phyloP scores from a whole-genome alignment of 1,139 yeast species.

The Suhomyces chickasaworum region DNA sequence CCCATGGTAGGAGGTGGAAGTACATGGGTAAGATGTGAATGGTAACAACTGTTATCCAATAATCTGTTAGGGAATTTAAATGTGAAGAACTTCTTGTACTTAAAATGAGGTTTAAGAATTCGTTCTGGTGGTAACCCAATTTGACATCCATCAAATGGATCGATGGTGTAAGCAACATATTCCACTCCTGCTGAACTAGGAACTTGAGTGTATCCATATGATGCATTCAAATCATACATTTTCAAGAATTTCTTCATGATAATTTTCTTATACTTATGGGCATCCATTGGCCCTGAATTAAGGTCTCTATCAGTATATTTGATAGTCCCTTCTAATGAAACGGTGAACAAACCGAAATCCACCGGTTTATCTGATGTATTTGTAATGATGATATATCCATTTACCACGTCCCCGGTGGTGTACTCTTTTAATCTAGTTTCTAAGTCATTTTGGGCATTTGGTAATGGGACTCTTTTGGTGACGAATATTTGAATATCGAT shows the following conservation, averaged over 20 bases:
- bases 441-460: conserved; percentile 35
- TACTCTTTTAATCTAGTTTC: conserved; percentile 50
- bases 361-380: conserved; percentile 43
- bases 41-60: conserved; percentile 59
- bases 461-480: conserved; percentile 44
- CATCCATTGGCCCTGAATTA: conserved; percentile 18
- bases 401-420: conserved; percentile 35
- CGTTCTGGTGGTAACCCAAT: conserved; percentile 58
- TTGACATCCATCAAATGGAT: conserved; percentile 48
- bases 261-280: conserved; percentile 31
- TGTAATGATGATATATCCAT: conserved; percentile 32
- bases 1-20: conserved; percentile 70
- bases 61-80: conserved; percentile 62
- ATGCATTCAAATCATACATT: conserved; percentile 52
- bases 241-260: conserved; percentile 47
- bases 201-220: conserved; percentile 45
- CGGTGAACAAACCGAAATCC: conserved; percentile 48
- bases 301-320: conserved; percentile 35
- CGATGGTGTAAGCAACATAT: conserved; percentile 46
- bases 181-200: conserved; percentile 55
- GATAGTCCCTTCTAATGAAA: conserved; percentile 49
- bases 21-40: conserved; percentile 54
- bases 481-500: conserved; percentile 47
- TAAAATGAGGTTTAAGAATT: conserved; percentile 49
- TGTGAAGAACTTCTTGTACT: conserved; percentile 63